Evolutionary conservation across 768 basidiomycete genomes (phyloP).

Genomic region (Trametes cingulata): DNA sequence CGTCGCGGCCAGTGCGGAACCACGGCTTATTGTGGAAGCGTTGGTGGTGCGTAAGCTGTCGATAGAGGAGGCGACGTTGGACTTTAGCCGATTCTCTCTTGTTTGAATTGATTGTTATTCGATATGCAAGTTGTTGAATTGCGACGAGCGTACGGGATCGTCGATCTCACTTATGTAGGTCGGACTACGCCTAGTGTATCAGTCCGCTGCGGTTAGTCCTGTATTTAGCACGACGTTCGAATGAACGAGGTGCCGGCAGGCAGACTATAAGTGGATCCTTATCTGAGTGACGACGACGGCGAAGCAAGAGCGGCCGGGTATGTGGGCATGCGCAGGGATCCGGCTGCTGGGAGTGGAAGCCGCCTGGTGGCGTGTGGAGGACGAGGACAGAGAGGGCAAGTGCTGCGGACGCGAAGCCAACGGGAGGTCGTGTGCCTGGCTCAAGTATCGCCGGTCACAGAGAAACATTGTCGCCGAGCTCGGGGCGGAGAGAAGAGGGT

Average conservation of each 20-base stretch:
- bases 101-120: constrained; percentile 6
- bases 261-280: neutral
- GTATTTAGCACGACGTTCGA: too few relatives aligned
- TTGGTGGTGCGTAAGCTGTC: constrained; percentile 78
- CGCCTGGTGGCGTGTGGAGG: too few relatives aligned
- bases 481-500: neutral
- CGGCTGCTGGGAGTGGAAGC: constrained; percentile 50
- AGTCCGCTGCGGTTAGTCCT: too few relatives aligned
- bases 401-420: neutral
- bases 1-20: constrained; percentile 38
- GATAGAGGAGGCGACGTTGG: constrained; percentile 72
- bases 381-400: neutral
- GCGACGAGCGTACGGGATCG: neutral
- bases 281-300: neutral
- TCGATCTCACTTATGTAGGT: neutral
- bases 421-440: constrained; percentile 5
- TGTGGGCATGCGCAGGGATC: constrained; percentile 43
- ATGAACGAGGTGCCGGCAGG: neutral
- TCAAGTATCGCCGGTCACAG: neutral
- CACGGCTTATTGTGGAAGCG: constrained; percentile 77
- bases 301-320: neutral
- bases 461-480: neutral
- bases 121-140: neutral
- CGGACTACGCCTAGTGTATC: neutral
- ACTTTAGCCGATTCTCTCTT: constrained; percentile 48